Evolutionary conservation across 106 monocot species (phyloP), one percentile per base, ranked within the genome.

Genomic region (Triglochin maritima): DNA sequence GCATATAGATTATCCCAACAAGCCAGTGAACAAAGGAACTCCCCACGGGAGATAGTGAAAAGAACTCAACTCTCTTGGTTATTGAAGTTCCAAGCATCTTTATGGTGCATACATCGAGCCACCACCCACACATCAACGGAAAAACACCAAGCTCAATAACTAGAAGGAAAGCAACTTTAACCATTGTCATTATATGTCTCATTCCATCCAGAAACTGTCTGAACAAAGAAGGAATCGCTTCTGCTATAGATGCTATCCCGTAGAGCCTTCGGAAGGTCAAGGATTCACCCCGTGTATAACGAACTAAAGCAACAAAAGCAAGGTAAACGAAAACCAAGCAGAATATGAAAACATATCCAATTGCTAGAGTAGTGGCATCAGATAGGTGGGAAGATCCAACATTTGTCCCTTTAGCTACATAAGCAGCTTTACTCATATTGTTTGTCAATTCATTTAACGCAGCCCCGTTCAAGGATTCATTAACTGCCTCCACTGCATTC

Each of bases 41-140:
- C 59, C 86, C 76, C 57, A 98, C 64, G 4, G 92, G 98, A 65
- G 92, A 88, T 13, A 84, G n/a, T 16, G 84, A 72, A 73, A 98
- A 92, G 80, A 92, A 98, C 54, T 98, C 98, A 70, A 91, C 70
- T 52, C 91, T 86, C 74, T 92, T 76, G 56, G 84, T 69, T 69
- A 98, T 72, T 75, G 91, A 76, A 44, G 88, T 72, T 15, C 98
- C 91, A 62, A 98, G 73, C 91, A 98, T 98, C 72, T 70, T 88
- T 75, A 98, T 72, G 17, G 98, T 98, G 63, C 98, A 98, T 11
- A 98, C 70, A 76, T 98, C 98, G 47, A 98, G 79, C 98, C 98
- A 98, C 98, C 98, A 98, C 10, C 98, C 98, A 66, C 98, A 98
- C 98, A 98, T 86, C 64, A 98, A 69, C 4, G 98, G 98, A 54